A percentile compares a stretch with the other conserved stretches of the same genome.
Evolutionary conservation across 352 stramenopile genomes (phyloP).

Genomic region (Globisporangium spinosum): DNA sequence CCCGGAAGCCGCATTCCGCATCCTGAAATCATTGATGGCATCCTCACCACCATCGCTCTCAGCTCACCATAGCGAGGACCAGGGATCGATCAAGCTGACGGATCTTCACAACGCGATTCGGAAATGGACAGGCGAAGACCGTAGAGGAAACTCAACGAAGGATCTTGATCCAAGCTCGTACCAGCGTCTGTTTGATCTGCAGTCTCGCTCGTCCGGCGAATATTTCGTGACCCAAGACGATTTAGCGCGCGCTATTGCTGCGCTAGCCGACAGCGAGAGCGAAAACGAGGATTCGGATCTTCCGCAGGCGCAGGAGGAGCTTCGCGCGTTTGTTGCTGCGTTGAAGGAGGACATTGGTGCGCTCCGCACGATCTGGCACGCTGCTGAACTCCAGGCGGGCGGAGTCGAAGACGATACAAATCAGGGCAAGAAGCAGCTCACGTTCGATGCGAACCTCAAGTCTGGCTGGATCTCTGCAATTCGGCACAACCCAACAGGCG

Average conservation of each 20-base stretch:
- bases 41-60: not conserved
- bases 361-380: constrained; percentile 61
- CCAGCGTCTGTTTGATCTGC: constrained; percentile 47
- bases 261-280: constrained; percentile 25
- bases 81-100: constrained; percentile 47
- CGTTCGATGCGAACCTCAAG: constrained; percentile 69
- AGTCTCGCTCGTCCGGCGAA: constrained; percentile 31
- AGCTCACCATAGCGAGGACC: constrained; percentile 16
- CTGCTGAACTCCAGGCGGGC: constrained; percentile 59
- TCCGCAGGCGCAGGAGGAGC: constrained; percentile 28
- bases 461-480: constrained; percentile 74
- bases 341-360: constrained; percentile 51
- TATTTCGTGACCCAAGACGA: constrained; percentile 69
- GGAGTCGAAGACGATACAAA: constrained; percentile 26
- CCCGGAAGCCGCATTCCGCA: constrained; percentile 71
- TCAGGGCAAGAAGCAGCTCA: constrained; percentile 34
- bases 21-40: constrained; percentile 47
- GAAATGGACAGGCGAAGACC: constrained; percentile 25
- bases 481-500: constrained; percentile 59
- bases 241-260: constrained; percentile 50
- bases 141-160: not conserved
- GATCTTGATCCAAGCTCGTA: constrained; percentile 14
- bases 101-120: constrained; percentile 45
- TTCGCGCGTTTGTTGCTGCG: constrained; percentile 39
- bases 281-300: constrained; percentile 17